Base-by-base conservation (phyloP, 345 rosid species). In the Theobroma cacao region DNA sequence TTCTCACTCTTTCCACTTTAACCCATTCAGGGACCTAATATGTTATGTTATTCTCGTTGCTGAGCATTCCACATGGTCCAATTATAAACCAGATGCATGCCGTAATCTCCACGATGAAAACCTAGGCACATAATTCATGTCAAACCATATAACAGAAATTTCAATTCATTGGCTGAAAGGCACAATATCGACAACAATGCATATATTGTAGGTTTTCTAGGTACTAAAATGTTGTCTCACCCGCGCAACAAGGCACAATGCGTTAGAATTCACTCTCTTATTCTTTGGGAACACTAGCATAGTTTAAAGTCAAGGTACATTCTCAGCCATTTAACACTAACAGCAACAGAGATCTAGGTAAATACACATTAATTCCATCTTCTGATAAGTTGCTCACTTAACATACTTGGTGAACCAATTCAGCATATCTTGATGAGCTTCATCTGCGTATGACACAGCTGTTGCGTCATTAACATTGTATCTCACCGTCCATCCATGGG, bases 401-500 rank as follows among this genome's bases (percentile, higher is more conserved):
- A 91, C 84, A 82, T 85, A 76, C 81, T 87, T 84, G 38, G 77
- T 71, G 74, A 93, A 86, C 97, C 95, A 94, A 9, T 85, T 83
- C 61, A 89, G 63, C 89, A 87, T 76, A 83, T 88, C 70, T 40
- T 78, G 79, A 85, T 93, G 98, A 45, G 98, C 97, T 85, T 93
- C 93, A 40, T 84, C 79, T 5, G 97, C 98, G n/a, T 71, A 33
- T 79, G 83, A 81, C 40, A 88, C 89, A 0, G 88, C 93, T 24
- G 66, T 69, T 67, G 82, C 85, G 77, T 94, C 90, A 66, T 84
- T 82, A 3, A 10, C 76, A 3, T 82, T 63, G 81, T 88, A 94
- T 80, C 98, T 85, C 28, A 93, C 78, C 1, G 91, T 87, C 97
- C 97, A 94, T 22, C 97, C 97, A 12, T 93, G 97, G 2, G 77